phyloP scores from a whole-genome alignment of 1,284 basidiomycete genomes.

The Marasmius tenuissimus region DNA sequence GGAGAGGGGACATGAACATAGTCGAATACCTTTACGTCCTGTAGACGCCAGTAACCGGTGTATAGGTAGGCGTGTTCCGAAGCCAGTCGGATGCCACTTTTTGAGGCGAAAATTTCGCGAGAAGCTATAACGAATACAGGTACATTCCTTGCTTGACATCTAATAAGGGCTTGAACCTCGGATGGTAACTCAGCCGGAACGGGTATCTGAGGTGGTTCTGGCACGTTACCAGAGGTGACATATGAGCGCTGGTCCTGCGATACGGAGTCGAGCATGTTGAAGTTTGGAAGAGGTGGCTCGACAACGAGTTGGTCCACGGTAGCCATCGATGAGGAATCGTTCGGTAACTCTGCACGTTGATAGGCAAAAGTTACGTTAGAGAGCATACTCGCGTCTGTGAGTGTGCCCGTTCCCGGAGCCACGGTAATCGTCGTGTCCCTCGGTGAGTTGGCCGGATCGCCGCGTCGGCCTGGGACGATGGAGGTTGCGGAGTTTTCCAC shows the following conservation, averaged over 20 bases:
- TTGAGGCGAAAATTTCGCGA: conserved; percentile 17
- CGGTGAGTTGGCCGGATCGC: too few species aligned
- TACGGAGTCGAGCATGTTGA: too few species aligned
- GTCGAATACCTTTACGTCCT: not conserved
- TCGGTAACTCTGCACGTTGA: too few species aligned
- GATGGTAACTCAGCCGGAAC: conserved; percentile 28
- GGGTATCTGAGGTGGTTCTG: conserved; percentile 16
- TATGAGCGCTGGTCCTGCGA: not conserved
- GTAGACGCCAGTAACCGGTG: conserved; percentile 6
- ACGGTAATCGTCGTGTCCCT: too few species aligned
- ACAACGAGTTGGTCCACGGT: too few species aligned
- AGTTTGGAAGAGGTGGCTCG: too few species aligned
- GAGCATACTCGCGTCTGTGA: too few species aligned
- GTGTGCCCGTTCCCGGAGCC: too few species aligned
- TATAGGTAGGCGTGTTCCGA: not conserved
- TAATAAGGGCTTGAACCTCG: conserved; percentile 33
- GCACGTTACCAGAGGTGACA: not conserved
- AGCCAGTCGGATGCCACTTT: conserved; percentile 17
- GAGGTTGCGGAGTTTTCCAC: too few species aligned
- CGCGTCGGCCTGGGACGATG: too few species aligned
- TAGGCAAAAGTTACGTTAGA: too few species aligned
- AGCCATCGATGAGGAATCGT: too few species aligned
- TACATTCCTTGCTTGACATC: conserved; percentile 30
- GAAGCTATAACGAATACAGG: conserved; percentile 35
- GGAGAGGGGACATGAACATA: not conserved